These are phyloP conservation scores for Mallotus repandus DNA, from an alignment of 441 rosid species.

Conservation along the genomic window DNA sequence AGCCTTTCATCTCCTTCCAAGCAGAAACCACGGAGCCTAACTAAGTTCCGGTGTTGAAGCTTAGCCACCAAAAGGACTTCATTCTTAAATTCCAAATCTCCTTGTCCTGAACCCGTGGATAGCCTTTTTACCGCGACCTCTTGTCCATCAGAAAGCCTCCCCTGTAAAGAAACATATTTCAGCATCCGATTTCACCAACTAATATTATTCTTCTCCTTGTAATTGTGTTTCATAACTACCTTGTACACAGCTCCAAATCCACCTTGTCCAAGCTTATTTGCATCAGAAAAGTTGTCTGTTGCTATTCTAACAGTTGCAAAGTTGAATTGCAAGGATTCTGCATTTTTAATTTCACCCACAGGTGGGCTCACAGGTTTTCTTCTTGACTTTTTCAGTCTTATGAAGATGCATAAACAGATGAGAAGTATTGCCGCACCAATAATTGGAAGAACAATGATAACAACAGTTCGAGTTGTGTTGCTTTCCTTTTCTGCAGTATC, in stretches of 20 bases:
- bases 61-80: slow-evolving; percentile 37
- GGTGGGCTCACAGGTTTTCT: too few species aligned
- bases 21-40: slow-evolving; percentile 46
- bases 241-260: slow-evolving; percentile 22
- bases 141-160: slow-evolving; percentile 16
- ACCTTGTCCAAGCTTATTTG: slow-evolving; percentile 30
- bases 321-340: background rate
- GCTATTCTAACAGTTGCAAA: slow-evolving; percentile 11
- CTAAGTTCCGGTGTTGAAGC: slow-evolving; percentile 42
- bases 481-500: too few species aligned
- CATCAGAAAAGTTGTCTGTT: slow-evolving; percentile 21
- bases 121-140: slow-evolving; percentile 43
- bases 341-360: too few species aligned
- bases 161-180: slow-evolving; percentile 5
- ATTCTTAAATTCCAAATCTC: slow-evolving; percentile 39
- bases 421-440: too few species aligned
- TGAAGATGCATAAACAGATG: too few species aligned
- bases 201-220: too few species aligned
- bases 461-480: too few species aligned
- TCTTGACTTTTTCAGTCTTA: too few species aligned
- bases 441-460: too few species aligned
- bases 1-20: slow-evolving; percentile 38
- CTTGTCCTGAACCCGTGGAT: slow-evolving; percentile 35
- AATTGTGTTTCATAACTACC: background rate
- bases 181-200: too few species aligned